Evolutionary conservation across 164 flowering plant species (phyloP), one percentile per base, ranked within the genome.

Genomic region (Buxus sempervirens): DNA sequence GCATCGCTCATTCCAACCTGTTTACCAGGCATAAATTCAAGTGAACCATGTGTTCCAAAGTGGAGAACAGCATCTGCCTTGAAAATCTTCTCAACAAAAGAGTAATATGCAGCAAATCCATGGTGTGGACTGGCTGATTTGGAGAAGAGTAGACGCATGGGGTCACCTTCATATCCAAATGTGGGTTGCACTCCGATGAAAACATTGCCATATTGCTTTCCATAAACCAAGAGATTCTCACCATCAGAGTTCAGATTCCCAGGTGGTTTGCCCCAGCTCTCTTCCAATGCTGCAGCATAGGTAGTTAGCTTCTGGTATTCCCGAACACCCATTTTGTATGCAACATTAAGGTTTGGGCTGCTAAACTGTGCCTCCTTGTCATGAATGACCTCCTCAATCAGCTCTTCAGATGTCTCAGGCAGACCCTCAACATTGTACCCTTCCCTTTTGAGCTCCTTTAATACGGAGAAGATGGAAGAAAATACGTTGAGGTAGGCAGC

Each of bases 1-100:
- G 59, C 99, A 79, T 96, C 99, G 64, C 99, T 96, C 99, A 96
- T 96, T 49, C 98, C 99, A 10, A 96, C 99, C 64, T 96, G 99
- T 62, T 96, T 96, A 53, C 99, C 99, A 13, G 99, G 99, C 99
- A 96, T 96, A 82, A 96, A 96, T 70, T 96, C 99, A 45, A 96
- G 89, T 1, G 99, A 96, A 1, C 99, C 99, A 64, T 96, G 99
- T 26, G 99, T 96, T 0, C 99, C 99, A 67, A 96, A 96, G 65
- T 96, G 99, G 53, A 93, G 98, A 60, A 96, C 99, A 23, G 96
- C 93, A 74, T 96, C 99, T 1, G 99, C 97, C 72, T 86, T 81
- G 84, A 96, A 96, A 26, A 96, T 83, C 73, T 89, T 96, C 84
- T 96, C 99, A 24, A 96, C 93, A 64, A 74, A 96, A 0, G 99